Conservation (phyloP, 2,329 filamentous ascomycete genomes). For the Alternaria brassicicola region DNA sequence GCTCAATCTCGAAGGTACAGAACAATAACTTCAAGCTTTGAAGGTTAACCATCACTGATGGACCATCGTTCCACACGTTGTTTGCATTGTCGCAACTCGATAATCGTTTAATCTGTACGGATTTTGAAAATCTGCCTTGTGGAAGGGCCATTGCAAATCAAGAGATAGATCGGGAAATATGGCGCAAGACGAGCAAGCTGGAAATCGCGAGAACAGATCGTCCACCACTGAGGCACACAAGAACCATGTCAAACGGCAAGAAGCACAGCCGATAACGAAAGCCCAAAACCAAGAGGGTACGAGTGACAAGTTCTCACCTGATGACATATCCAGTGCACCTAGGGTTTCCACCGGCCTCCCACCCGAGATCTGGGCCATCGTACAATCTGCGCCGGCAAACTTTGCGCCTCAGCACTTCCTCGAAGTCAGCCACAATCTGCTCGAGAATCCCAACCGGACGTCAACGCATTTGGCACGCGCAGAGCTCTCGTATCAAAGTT, state of each 20-base stretch:
- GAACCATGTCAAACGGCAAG: no score
- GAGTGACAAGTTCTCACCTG: conserved; percentile 42
- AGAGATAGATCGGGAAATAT: not conserved
- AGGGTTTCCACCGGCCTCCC: conserved; percentile 38
- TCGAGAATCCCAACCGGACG: conserved; percentile 80
- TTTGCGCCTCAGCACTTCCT: conserved; percentile 70
- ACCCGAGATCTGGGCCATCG: conserved; percentile 44
- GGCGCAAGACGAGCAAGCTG: not conserved
- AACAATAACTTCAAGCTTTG: not conserved
- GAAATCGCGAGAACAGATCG: not conserved
- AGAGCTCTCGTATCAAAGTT: conserved; percentile 69
- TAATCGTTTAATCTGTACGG: not conserved
- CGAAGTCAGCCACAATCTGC: conserved; percentile 73
- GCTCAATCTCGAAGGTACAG: not conserved
- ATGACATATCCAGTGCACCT: conserved; percentile 35
- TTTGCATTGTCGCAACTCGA: not conserved
- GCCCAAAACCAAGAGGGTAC: not conserved
- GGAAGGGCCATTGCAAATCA: not conserved
- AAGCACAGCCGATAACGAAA: not conserved
- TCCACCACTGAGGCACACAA: not conserved
- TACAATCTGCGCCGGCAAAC: conserved; percentile 57
- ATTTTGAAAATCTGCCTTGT: not conserved
- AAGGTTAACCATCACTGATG: not conserved
- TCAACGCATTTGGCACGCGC: conserved; percentile 79
- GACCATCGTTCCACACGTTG: not conserved